Conservation (phyloP, 768 basidiomycete genomes). For the Termitomyces sp. region DNA sequence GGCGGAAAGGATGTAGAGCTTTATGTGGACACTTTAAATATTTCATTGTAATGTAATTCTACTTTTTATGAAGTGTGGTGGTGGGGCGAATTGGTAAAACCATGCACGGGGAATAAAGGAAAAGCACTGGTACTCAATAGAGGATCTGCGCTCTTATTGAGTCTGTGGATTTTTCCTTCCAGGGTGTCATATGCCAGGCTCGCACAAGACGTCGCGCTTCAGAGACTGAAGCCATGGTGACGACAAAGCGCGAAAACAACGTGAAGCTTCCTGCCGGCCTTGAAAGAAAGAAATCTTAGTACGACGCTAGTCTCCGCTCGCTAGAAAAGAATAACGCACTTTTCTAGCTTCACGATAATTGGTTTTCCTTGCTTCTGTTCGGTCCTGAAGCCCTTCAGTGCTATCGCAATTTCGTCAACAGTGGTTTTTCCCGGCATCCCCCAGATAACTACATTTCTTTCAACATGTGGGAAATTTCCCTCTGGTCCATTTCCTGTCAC, state of each 20-base stretch:
- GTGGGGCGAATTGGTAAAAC: neutral
- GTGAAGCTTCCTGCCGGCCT: conserved; percentile 34
- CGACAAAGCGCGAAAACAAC: conserved; percentile 44
- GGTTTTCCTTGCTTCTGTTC: conserved; percentile 31
- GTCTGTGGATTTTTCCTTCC: conserved; percentile 4
- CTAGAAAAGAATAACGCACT: conserved; percentile 32
- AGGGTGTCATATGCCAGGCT: conserved; percentile 49
- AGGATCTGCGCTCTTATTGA: conserved; percentile 15
- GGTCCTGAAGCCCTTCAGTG: conserved; percentile 41
- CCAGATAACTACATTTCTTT: conserved; percentile 51
- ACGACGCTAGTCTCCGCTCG: neutral
- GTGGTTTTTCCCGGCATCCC: conserved; percentile 53
- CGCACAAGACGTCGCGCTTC: conserved; percentile 71
- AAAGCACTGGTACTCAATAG: conserved; percentile 10
- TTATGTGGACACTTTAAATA: conserved; percentile 16
- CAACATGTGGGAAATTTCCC: conserved; percentile 43
- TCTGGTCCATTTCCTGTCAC: conserved; percentile 39
- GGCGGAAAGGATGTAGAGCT: conserved; percentile 60
- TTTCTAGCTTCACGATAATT: conserved; percentile 43
- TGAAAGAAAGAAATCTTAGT: neutral
- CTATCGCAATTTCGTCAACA: conserved; percentile 26
- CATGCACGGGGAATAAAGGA: neutral
- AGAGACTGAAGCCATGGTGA: conserved; percentile 49
- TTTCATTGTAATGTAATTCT: conserved; percentile 15
- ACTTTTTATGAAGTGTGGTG: neutral